Evolutionary conservation across 352 stramenopile species (phyloP).

Genomic region (Phytophthora hybrid): DNA sequence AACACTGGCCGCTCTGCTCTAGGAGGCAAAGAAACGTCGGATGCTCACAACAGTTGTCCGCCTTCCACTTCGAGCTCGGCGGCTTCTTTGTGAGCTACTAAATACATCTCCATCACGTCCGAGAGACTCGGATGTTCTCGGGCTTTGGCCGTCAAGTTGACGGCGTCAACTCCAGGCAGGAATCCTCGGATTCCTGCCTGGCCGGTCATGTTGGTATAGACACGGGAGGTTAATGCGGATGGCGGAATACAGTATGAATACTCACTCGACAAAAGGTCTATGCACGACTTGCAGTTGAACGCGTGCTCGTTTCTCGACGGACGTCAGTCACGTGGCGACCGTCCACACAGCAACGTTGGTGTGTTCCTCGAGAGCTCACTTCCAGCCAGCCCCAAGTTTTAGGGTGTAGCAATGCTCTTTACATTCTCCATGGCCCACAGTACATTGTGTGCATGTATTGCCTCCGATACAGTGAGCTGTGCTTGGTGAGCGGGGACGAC

Average conservation of each 20-base stretch:
- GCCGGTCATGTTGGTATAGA: constrained; percentile 17
- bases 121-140: too few species aligned
- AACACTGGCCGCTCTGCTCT: background rate
- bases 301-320: constrained; percentile 19
- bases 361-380: background rate
- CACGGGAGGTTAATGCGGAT: constrained; percentile 10
- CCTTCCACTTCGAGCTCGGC: background rate
- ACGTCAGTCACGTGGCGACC: constrained; percentile 6
- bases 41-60: constrained; percentile 12
- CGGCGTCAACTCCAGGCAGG: background rate
- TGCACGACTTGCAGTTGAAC: constrained; percentile 38
- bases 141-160: background rate
- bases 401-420: background rate
- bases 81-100: background rate
- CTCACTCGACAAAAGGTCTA: constrained; percentile 26
- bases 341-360: background rate
- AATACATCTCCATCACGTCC: too few species aligned
- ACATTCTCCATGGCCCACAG: too few species aligned
- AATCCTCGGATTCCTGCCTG: background rate
- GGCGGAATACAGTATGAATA: constrained; percentile 15
- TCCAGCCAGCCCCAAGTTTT: background rate
- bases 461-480: too few species aligned
- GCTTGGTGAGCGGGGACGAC: too few species aligned
- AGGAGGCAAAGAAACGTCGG: constrained; percentile 5
- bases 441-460: too few species aligned